A percentile compares a stretch with the other conserved stretches of the same genome.
phyloP scores from a whole-genome alignment of 2,329 filamentous ascomycete genomes.

The Hansfordia pulvinata region DNA sequence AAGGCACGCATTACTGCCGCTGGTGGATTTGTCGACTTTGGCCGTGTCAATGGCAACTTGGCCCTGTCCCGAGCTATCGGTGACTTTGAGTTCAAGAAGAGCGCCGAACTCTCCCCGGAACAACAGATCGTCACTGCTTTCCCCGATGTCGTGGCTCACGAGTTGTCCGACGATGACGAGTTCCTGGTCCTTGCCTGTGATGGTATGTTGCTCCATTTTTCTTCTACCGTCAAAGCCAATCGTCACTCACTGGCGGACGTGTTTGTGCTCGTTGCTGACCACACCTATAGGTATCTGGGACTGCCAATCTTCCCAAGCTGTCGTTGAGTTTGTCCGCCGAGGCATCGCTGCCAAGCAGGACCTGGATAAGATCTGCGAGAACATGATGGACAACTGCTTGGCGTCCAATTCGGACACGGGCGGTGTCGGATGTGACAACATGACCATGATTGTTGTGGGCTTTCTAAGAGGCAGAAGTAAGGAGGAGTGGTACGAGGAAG shows the following conservation, averaged over 20 bases:
- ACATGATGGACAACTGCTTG: slow-evolving; percentile 99
- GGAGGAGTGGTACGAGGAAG: slow-evolving; percentile 96
- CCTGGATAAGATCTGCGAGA: slow-evolving; percentile 90
- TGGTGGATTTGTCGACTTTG: slow-evolving; percentile 96
- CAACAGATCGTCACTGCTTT: slow-evolving; percentile 97
- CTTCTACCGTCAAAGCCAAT: not conserved
- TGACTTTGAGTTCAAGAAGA: slow-evolving; percentile 99
- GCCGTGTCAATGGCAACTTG: slow-evolving; percentile 94
- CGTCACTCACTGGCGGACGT: not conserved
- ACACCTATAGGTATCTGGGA: slow-evolving; percentile 80
- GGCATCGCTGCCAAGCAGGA: slow-evolving; percentile 96
- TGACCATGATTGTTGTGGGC: slow-evolving; percentile 91
- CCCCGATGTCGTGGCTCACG: slow-evolving; percentile 85
- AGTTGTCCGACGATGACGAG: slow-evolving; percentile 85
- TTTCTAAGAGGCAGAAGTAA: slow-evolving; percentile 84
- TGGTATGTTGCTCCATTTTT: slow-evolving; percentile 39
- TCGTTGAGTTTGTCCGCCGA: slow-evolving; percentile 90
- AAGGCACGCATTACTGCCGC: slow-evolving; percentile 93
- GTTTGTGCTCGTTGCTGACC: slow-evolving; percentile 4
- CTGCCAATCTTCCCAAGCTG: slow-evolving; percentile 95
- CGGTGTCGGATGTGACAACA: slow-evolving; percentile 97
- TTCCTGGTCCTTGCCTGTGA: slow-evolving; percentile 90
- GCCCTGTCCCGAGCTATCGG: slow-evolving; percentile 94
- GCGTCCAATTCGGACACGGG: slow-evolving; percentile 96
- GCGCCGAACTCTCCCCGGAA: slow-evolving; percentile 89